These are phyloP conservation scores for Xylaria curta DNA, from an alignment of 495 filamentous ascomycete genomes.

Conservation along the genomic window DNA sequence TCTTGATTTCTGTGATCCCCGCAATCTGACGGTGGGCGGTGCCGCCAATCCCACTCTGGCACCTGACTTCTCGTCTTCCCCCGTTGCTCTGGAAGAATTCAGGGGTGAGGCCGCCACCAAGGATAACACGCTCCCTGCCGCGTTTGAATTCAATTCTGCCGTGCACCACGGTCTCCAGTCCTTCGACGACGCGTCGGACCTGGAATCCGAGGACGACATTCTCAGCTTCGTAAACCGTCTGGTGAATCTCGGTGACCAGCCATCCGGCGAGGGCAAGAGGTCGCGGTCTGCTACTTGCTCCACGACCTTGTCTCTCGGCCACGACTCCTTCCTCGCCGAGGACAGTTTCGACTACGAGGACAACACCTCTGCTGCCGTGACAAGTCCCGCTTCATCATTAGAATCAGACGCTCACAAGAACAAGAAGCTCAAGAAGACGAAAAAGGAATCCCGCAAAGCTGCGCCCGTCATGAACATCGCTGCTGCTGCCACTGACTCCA, in stretches of 20 bases:
- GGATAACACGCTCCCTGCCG: slow-evolving; percentile 57
- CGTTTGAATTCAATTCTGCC: slow-evolving; percentile 61
- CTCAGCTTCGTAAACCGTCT: slow-evolving; percentile 77
- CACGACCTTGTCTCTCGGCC: slow-evolving; percentile 67
- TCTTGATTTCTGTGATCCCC: slow-evolving; percentile 89
- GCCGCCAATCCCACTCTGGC: slow-evolving; percentile 56
- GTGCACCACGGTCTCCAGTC: slow-evolving; percentile 68
- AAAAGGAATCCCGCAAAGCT: slow-evolving; percentile 49
- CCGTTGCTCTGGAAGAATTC: slow-evolving; percentile 68
- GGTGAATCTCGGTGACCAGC: slow-evolving; percentile 66
- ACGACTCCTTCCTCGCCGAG: slow-evolving; percentile 77
- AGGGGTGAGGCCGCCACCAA: slow-evolving; percentile 61
- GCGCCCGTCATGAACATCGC: slow-evolving; percentile 52
- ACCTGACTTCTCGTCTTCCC: slow-evolving; percentile 66
- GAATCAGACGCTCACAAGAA: slow-evolving; percentile 56
- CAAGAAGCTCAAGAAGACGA: slow-evolving; percentile 72
- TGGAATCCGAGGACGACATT: slow-evolving; percentile 93
- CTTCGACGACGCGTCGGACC: slow-evolving; percentile 87
- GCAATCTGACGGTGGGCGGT: slow-evolving; percentile 81
- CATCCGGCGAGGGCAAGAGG: slow-evolving; percentile 67
- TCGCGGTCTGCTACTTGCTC: slow-evolving; percentile 80
- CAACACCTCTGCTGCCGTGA: slow-evolving; percentile 60
- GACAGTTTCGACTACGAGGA: slow-evolving; percentile 80
- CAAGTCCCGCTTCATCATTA: slow-evolving; percentile 55
- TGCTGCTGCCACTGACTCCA: slow-evolving; percentile 44